phyloP scores from a whole-genome alignment of 495 filamentous ascomycete species.

The Diplogelasinospora grovesii region DNA sequence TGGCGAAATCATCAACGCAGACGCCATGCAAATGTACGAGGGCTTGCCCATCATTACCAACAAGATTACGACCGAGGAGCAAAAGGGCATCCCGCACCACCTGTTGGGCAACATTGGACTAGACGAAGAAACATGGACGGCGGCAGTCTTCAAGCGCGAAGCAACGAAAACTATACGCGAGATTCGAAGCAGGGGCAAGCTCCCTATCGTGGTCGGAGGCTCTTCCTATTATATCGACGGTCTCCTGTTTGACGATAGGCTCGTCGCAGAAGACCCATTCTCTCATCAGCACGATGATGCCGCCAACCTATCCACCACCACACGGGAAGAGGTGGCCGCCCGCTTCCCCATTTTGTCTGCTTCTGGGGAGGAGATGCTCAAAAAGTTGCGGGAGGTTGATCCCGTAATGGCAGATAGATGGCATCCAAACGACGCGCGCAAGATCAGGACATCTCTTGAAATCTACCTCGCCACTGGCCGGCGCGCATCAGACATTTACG shows the following conservation, averaged over 20 bases:
- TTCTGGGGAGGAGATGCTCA: slow-evolving; percentile 60
- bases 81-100: slow-evolving; percentile 81
- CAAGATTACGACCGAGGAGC: slow-evolving; percentile 70
- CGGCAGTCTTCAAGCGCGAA: slow-evolving; percentile 64
- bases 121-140: slow-evolving; percentile 72
- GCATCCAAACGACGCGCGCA: slow-evolving; percentile 89
- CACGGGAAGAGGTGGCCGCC: slow-evolving; percentile 28
- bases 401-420: slow-evolving; percentile 83
- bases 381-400: slow-evolving; percentile 71
- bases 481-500: slow-evolving; percentile 81
- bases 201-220: slow-evolving; percentile 90
- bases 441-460: slow-evolving; percentile 83
- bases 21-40: slow-evolving; percentile 98
- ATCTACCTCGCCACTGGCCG: slow-evolving; percentile 77
- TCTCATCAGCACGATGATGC: slow-evolving; percentile 21
- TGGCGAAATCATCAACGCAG: slow-evolving; percentile 95
- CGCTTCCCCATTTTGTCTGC: slow-evolving; percentile 68
- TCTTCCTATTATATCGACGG: slow-evolving; percentile 92
- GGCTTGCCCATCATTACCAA: slow-evolving; percentile 95
- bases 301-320: slow-evolving; percentile 8
- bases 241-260: slow-evolving; percentile 66
- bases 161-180: slow-evolving; percentile 65
- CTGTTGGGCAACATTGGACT: slow-evolving; percentile 70
- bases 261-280: slow-evolving; percentile 48
- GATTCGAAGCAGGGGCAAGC: slow-evolving; percentile 64